Evolutionary conservation across 2,329 filamentous ascomycete genomes (phyloP).

Genomic region (Coniella lustricola): DNA sequence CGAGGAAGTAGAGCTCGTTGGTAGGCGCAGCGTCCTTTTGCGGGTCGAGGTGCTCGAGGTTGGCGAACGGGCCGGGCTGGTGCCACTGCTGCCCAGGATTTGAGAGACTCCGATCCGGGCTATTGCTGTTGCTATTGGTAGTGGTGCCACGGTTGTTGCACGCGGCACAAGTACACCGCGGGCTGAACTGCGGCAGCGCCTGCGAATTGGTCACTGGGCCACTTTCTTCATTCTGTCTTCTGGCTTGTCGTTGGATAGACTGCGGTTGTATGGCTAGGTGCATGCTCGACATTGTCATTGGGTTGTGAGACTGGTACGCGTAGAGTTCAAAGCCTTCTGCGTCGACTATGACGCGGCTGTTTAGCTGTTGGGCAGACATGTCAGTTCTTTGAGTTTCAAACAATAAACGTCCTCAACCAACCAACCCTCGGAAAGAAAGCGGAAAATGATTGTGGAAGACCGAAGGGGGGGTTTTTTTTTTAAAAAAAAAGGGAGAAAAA

Average conservation of each 20-base stretch:
- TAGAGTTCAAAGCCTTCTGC: conserved; percentile 34
- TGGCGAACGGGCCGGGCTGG: conserved; percentile 26
- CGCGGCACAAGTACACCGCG: conserved; percentile 34
- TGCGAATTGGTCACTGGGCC: conserved; percentile 18
- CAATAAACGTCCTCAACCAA: too few species aligned
- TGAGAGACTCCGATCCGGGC: too few species aligned
- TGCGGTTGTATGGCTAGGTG: neutral
- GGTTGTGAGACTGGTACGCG: conserved; percentile 18
- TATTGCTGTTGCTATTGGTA: too few species aligned
- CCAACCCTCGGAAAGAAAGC: too few species aligned
- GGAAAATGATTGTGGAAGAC: too few species aligned
- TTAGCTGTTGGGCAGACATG: conserved; percentile 23
- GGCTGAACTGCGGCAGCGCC: conserved; percentile 32
- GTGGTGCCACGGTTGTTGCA: conserved; percentile 24
- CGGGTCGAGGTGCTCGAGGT: conserved; percentile 36
- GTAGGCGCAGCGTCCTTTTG: conserved; percentile 28
- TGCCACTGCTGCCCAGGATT: too few species aligned
- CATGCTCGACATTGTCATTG: too few species aligned
- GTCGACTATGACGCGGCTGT: conserved; percentile 36
- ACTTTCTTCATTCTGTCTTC: too few species aligned
- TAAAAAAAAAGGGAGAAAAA: too few species aligned
- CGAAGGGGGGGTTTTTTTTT: too few species aligned
- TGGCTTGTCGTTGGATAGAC: neutral
- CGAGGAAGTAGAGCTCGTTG: conserved; percentile 37
- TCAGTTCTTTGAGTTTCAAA: too few species aligned